Evolutionary conservation across 495 filamentous ascomycete genomes (phyloP).

Genomic region (Polyplosphaeria fusca): DNA sequence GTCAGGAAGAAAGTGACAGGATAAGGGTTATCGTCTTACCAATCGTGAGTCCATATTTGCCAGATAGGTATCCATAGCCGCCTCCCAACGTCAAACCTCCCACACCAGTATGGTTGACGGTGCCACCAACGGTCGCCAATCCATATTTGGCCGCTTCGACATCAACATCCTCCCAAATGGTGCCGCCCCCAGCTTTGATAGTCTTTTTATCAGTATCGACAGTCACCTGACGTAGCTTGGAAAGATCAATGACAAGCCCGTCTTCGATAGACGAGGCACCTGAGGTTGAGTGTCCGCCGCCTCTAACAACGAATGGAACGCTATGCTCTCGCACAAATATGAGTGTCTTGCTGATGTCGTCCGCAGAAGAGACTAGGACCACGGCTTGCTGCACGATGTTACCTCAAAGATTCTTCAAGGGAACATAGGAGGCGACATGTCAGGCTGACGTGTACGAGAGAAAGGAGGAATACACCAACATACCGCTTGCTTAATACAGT

Average conservation of each 20-base stretch:
- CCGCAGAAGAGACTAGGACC: conserved; percentile 39
- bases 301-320: conserved; percentile 50
- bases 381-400: conserved; percentile 41
- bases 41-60: conserved; percentile 50
- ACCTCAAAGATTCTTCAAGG: background rate
- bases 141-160: conserved; percentile 47
- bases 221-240: conserved; percentile 49
- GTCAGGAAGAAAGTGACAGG: background rate
- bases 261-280: conserved; percentile 51
- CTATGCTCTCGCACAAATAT: conserved; percentile 45
- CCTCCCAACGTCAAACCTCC: conserved; percentile 59
- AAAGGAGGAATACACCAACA: background rate
- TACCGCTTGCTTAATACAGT: conserved; percentile 35
- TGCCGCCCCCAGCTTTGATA: conserved; percentile 53
- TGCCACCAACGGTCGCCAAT: conserved; percentile 58
- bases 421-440: no score
- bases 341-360: conserved; percentile 45
- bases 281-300: conserved; percentile 53
- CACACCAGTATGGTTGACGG: conserved; percentile 52
- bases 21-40: conserved; percentile 20
- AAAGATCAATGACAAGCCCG: conserved; percentile 57
- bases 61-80: conserved; percentile 54
- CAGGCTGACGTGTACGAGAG: no score
- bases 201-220: conserved; percentile 47
- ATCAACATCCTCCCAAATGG: conserved; percentile 57